These are phyloP conservation scores for Silene uniflora DNA, from an alignment of 148 eudicot species.

Conservation along the genomic window DNA sequence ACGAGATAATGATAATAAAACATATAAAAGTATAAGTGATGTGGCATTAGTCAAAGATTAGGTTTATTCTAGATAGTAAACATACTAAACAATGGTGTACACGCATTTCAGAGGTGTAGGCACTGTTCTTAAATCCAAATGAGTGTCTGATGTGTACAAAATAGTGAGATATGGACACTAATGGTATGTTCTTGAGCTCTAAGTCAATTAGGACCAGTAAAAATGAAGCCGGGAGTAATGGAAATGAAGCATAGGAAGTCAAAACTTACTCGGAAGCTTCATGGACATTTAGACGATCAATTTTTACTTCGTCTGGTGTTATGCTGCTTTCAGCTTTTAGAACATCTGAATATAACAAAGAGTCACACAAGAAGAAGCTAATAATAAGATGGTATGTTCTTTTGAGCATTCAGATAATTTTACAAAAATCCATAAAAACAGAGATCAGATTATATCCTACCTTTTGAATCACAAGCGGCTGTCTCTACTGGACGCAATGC, in stretches of 20 bases:
- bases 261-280: conserved; percentile 44
- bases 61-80: background rate
- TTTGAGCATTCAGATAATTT: background rate
- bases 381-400: background rate
- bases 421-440: background rate
- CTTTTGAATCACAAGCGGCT: conserved; percentile 45
- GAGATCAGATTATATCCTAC: conserved; percentile 23
- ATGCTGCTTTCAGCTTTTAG: conserved; percentile 31
- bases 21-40: background rate
- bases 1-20: background rate
- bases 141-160: background rate
- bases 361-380: background rate
- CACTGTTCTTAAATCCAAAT: background rate
- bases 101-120: background rate
- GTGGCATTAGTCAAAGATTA: background rate
- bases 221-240: background rate
- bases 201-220: background rate
- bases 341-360: conserved; percentile 25
- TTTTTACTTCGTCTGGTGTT: conserved; percentile 27
- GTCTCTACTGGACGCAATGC: conserved; percentile 36
- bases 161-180: background rate
- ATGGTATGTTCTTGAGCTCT: background rate
- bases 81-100: background rate
- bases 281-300: conserved; percentile 27
- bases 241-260: conserved; percentile 9